Evolutionary conservation across 192 early-diverging fungal genomes (phyloP), one percentile per base, ranked within the genome.

Genomic region (Podila epicladia): DNA sequence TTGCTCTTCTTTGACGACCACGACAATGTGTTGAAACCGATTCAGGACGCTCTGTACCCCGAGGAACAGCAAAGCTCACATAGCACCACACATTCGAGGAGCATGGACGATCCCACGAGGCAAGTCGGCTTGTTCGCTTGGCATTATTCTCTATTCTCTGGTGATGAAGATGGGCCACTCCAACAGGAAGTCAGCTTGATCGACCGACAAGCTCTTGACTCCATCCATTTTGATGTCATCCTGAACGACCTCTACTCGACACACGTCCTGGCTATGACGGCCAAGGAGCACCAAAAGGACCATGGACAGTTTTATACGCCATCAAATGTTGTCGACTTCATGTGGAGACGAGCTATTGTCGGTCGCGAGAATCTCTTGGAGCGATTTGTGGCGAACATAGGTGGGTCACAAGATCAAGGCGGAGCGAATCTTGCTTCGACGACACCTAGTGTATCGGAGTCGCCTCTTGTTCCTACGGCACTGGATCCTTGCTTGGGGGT

Each of bases 271-370:
- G 72, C 85, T 15, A 64, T 84, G 8, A 71, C 78, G 1, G 87
- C 79, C 22, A 85, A 87, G 50, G 76, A 86, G 29, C 86, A 90
- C n/a, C 89, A 90, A 78, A 88, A 88, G n/a, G 87, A 90, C 22
- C 87, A 90, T 57, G 89, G 87, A 11, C 89, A 90, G 64, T 90
- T 86, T 41, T 90, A 90, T 72, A 88, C 89, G 6, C 89, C 89
- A 2, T 71, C 82, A 15, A 66, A 65, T n/a, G 82, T 89, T 5
- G 85, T 90, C 4, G 71, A 78, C 7, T 90, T 90, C 26, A 90
- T 90, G 89, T 90, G 89, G 89, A 74, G 62, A 32, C 61, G 84
- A 19, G 84, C 82, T 24, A 57, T 85, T 38, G 17, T 66, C 3
- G 61, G 69, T 1, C 22, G 45, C 5, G 50, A 71, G 6, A 73